Evolutionary conservation across 1,284 basidiomycete species (phyloP).

Genomic region (Peniophora sp.): DNA sequence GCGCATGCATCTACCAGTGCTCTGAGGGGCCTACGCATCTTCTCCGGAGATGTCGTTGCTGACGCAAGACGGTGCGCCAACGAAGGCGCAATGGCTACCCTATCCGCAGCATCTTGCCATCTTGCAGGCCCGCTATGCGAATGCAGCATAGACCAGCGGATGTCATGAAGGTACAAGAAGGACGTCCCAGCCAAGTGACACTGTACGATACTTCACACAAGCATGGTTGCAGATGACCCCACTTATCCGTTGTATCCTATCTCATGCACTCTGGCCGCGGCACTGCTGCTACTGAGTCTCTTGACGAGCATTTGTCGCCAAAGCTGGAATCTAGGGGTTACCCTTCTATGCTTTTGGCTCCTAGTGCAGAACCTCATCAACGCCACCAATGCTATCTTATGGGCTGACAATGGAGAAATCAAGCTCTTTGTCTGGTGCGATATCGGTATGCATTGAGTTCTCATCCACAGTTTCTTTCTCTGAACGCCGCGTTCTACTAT

Average conservation of each 20-base stretch:
- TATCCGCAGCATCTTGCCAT: no score
- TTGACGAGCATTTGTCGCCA: not conserved
- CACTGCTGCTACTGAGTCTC: not conserved
- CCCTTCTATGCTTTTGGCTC: not conserved
- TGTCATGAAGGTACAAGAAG: no score
- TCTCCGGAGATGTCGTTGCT: no score
- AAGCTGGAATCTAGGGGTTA: not conserved
- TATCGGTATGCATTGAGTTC: not conserved
- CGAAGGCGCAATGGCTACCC: no score
- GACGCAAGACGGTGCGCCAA: no score
- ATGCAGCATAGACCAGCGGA: no score
- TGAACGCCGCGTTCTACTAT: not conserved
- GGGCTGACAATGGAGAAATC: not conserved
- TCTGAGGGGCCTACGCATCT: no score
- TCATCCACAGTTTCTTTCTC: not conserved
- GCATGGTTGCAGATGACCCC: not conserved
- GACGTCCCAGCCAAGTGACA: no score
- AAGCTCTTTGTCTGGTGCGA: not conserved
- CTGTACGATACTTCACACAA: no score
- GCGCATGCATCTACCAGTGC: no score
- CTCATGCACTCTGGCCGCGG: not conserved
- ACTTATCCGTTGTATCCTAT: not conserved
- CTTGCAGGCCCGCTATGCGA: no score
- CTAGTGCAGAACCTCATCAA: not conserved
- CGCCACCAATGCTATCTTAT: not conserved